A percentile compares a stretch with the other conserved stretches of the same genome.
Evolutionary conservation across 108 stramenopile genomes (phyloP).

Genomic region (Pseudonitzschia pungens): DNA sequence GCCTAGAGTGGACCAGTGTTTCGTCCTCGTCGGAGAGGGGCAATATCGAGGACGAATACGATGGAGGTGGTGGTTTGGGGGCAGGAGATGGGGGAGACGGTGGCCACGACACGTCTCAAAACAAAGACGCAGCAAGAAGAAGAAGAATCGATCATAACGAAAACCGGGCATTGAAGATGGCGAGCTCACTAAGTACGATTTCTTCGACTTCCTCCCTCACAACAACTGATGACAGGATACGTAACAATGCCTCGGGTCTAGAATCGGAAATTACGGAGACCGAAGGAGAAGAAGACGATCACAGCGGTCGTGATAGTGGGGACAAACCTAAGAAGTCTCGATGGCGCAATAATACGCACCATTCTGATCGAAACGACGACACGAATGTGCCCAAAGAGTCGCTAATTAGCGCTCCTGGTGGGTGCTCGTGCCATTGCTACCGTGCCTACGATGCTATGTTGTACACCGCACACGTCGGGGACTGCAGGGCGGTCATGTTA

Average conservation of each 20-base stretch:
- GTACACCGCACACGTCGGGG: conserved; percentile 85
- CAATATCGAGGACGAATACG: conserved; percentile 37
- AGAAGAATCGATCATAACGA: conserved; percentile 70
- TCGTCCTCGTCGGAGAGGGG: conserved; percentile 13
- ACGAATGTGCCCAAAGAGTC: conserved; percentile 30
- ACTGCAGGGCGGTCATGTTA: conserved; percentile 83
- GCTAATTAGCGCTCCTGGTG: conserved; percentile 57
- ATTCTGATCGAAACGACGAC: background rate
- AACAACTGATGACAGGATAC: conserved; percentile 55
- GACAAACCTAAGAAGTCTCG: conserved; percentile 14
- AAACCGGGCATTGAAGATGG: conserved; percentile 60
- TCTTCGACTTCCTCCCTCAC: conserved; percentile 68
- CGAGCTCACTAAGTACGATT: conserved; percentile 68
- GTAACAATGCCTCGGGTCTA: conserved; percentile 45
- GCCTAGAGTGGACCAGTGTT: conserved; percentile 71
- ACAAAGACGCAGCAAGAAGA: conserved; percentile 74
- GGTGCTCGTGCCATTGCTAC: conserved; percentile 74
- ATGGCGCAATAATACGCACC: conserved; percentile 27
- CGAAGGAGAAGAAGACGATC: conserved; percentile 76
- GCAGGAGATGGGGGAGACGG: conserved; percentile 42
- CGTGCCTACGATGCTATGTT: conserved; percentile 77
- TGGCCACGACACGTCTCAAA: conserved; percentile 69
- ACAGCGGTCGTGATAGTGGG: conserved; percentile 33
- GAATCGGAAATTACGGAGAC: conserved; percentile 78
- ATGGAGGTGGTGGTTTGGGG: conserved; percentile 8